Base-by-base conservation (phyloP, 306 rosid species). In the Trifolium pratense region DNA sequence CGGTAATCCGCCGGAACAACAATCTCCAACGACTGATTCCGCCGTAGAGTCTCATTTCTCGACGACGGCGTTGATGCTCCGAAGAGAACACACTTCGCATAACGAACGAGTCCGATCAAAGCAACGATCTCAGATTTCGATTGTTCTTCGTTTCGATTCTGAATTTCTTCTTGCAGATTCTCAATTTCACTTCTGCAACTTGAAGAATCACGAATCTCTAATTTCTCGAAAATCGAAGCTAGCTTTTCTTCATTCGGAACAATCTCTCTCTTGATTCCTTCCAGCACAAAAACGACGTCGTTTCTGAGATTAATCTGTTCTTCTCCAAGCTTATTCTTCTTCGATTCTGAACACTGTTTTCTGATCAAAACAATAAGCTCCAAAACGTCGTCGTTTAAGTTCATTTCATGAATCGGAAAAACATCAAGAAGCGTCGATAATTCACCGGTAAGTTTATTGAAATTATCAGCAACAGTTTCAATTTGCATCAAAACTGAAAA, bases 91-190 rank as follows among this genome's bases (percentile, higher is more conserved):
- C 93, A 91, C 80, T 90, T 95, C 0, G 93, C 85, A 73, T 86
- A 95, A 2, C 97, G 92, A 21, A 95, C 89, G 3, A 95, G 86
- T 0, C 99, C 97, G 52, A 95, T 85, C 78, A 95, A 72, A 2
- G 97, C 84, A 0, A 86, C 71, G 2, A 84, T 55, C n/a, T 91
- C 90, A 0, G 95, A 77, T 36, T 84, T 88, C 12, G 87, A 68
- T 68, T 84, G 90, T n/a, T 94, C 90, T 6, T 91, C 88, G 37
- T 56, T 67, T 34, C 85, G 92, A 70, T 72, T 87, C 67, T 87
- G 96, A 68, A 91, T 75, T 59, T 91, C 97, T 4, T 87, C 87
- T 53, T 95, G 92, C 7, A 95, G 81, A 31, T 31, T 76, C 85
- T 95, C 89, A 16, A 95, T 82, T 79, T 95, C 99, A 6, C 78